Base-by-base conservation (phyloP, 139 green algal species). In the Micractinium sp. region DNA sequence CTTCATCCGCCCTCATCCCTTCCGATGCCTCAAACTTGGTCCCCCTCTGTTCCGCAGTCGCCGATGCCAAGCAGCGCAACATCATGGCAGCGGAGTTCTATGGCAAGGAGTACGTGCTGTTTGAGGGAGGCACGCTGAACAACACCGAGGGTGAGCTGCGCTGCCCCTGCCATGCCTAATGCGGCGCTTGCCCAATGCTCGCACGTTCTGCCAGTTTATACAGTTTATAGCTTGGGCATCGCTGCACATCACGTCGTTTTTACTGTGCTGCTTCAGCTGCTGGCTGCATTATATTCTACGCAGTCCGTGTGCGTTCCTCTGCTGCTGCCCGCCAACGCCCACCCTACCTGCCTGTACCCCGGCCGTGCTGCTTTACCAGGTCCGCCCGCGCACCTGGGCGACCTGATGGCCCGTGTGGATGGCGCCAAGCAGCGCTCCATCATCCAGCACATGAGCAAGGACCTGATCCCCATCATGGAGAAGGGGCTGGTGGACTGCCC, bases 401-500 rank as follows among this genome's bases (percentile, higher is more conserved):
- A 94, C 84, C 81, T 97, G 60, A 91, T 98, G 75, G 82, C 87
- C 1, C 86, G 63, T 0, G 90, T 90, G 18, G 84, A 94, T 23
- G 35, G 89, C 15, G 79, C 87, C 31, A 95, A 97, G 91, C 89
- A 91, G 87, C 90, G 91, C 4, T 80, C 91, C 4, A 91, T 98
- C 33, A 84, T 98, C 29, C 89, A 94, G 89, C 87, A 87, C 81
- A 86, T 95, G 86, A 53, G 89, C 29, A 84, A 89, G 27, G 90
- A 95, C 85, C 87, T 98, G 47, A 87, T 90, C 2, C 94, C 94
- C 18, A 93, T 98, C 47, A 94, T 98, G 89, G 97, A 99, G 93
- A 98, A 99, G 93, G 96, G 93, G 16, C 90, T 98, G 76, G 87
- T 99, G 73, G 94, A 98, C 92, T 92, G 93, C 18, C 91, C 93